Evolutionary conservation across 2,329 filamentous ascomycete genomes (phyloP).

Genomic region (Xylariaceae sp.): DNA sequence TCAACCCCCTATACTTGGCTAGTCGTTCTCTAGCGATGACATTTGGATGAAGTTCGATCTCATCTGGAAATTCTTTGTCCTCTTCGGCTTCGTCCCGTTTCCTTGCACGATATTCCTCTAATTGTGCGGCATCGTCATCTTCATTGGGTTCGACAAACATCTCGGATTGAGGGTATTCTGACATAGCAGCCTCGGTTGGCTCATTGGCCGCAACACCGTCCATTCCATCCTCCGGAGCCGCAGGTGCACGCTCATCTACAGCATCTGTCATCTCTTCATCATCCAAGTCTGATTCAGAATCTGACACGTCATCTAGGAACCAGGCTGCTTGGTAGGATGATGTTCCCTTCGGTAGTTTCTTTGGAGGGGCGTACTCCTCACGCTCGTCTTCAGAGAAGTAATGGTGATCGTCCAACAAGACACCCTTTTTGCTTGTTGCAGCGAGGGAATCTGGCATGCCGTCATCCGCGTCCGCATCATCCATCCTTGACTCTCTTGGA

Average conservation of each 20-base stretch:
- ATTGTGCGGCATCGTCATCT: conserved; percentile 73
- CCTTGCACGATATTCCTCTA: conserved; percentile 78
- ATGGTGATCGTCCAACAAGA: conserved; percentile 93
- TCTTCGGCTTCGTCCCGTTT: conserved; percentile 83
- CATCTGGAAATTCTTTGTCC: conserved; percentile 94
- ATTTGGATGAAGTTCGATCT: conserved; percentile 90
- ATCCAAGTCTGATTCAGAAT: conserved; percentile 77
- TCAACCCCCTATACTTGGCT: conserved; percentile 84
- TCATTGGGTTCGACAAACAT: conserved; percentile 87
- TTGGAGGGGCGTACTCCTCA: conserved; percentile 63
- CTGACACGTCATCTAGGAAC: conserved; percentile 79
- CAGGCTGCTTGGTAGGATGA: conserved; percentile 94
- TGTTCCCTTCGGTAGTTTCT: conserved; percentile 83
- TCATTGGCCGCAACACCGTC: conserved; percentile 69
- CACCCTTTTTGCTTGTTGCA: conserved; percentile 71
- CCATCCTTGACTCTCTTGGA: conserved; percentile 82
- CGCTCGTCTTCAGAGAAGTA: conserved; percentile 92
- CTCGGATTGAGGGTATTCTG: conserved; percentile 92
- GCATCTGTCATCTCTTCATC: conserved; percentile 55
- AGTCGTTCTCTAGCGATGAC: conserved; percentile 85
- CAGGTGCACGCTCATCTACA: conserved; percentile 48
- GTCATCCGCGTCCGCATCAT: conserved; percentile 46
- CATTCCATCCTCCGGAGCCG: conserved; percentile 79
- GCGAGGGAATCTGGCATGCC: conserved; percentile 51
- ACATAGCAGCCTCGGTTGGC: conserved; percentile 76